Evolutionary conservation across 2,329 filamentous ascomycete species (phyloP).

Genomic region (Exophiala bonariae): DNA sequence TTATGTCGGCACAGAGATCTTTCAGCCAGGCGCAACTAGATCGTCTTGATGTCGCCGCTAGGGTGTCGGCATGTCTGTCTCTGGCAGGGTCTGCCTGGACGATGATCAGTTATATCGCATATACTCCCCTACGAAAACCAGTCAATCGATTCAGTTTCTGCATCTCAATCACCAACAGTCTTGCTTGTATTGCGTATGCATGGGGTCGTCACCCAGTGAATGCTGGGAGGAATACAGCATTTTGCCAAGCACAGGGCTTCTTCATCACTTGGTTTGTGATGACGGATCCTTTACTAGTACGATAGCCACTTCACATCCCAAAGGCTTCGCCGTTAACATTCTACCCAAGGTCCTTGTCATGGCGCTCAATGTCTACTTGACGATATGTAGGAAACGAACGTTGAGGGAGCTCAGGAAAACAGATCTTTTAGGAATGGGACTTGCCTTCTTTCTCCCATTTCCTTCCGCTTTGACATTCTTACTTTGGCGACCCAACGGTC

Average conservation of each 20-base stretch:
- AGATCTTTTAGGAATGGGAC: constrained; percentile 13
- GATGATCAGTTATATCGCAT: constrained; percentile 17
- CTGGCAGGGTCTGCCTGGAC: constrained; percentile 15
- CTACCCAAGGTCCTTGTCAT: constrained; percentile 16
- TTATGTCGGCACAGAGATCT: constrained; percentile 2
- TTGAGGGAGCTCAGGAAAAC: constrained; percentile 12
- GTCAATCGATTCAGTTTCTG: constrained; percentile 22
- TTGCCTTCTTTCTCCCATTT: constrained; percentile 14
- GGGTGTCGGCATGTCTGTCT: constrained; percentile 17
- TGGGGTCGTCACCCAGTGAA: constrained; percentile 17
- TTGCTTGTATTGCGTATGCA: constrained; percentile 17
- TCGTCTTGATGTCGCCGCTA: constrained; percentile 18
- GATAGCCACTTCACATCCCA: neutral
- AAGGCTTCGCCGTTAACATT: neutral
- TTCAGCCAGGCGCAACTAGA: constrained; percentile 10
- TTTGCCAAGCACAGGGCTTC: constrained; percentile 18
- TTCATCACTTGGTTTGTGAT: constrained; percentile 23
- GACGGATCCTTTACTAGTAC: constrained; percentile 20
- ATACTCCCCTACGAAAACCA: constrained; percentile 19
- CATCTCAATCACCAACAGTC: constrained; percentile 17
- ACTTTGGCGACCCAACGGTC: constrained; percentile 18
- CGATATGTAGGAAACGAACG: constrained; percentile 13
- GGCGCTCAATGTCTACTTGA: constrained; percentile 20
- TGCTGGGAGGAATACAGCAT: constrained; percentile 14
- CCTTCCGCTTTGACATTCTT: constrained; percentile 18